Conservation (phyloP, 495 filamentous ascomycete species). For the Penicillium arizonense region DNA sequence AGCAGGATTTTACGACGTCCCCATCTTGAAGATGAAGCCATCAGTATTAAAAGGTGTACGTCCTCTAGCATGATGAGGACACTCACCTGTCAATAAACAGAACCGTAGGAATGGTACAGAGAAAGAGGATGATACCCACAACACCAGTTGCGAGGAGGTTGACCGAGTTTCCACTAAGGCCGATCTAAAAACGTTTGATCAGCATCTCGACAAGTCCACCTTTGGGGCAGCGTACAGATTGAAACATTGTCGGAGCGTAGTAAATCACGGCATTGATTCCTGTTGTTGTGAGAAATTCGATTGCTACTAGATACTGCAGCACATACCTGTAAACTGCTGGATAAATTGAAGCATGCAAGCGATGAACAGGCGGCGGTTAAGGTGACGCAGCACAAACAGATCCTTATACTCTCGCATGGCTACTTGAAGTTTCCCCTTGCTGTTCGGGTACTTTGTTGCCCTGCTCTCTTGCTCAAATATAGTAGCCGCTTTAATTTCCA, state of each 20-base stretch:
- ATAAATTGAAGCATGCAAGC: not conserved
- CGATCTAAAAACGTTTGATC: slow-evolving; percentile 15
- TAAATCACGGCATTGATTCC: slow-evolving; percentile 7
- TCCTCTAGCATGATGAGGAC: too few relatives aligned
- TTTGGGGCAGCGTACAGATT: slow-evolving; percentile 5
- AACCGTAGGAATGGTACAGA: slow-evolving; percentile 49
- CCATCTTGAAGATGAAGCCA: slow-evolving; percentile 22
- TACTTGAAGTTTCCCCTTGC: not conserved
- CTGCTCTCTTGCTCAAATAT: slow-evolving; percentile 6
- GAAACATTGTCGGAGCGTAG: slow-evolving; percentile 40
- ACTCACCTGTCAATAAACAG: slow-evolving; percentile 53
- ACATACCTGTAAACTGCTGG: slow-evolving; percentile 1
- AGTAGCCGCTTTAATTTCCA: slow-evolving; percentile 39
- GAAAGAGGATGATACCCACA: slow-evolving; percentile 33
- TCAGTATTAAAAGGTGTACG: too few relatives aligned
- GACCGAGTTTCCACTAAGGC: slow-evolving; percentile 27
- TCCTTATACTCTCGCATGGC: slow-evolving; percentile 4
- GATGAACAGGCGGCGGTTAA: not conserved
- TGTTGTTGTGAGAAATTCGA: not conserved
- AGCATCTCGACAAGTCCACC: too few relatives aligned
- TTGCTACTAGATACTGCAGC: not conserved
- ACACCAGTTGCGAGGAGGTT: slow-evolving; percentile 41
- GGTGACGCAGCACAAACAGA: not conserved
- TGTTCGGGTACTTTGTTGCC: not conserved
- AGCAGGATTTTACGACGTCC: slow-evolving; percentile 61